Base-by-base conservation (phyloP, 805 yeast species). In the Lipomyces oligophaga region DNA sequence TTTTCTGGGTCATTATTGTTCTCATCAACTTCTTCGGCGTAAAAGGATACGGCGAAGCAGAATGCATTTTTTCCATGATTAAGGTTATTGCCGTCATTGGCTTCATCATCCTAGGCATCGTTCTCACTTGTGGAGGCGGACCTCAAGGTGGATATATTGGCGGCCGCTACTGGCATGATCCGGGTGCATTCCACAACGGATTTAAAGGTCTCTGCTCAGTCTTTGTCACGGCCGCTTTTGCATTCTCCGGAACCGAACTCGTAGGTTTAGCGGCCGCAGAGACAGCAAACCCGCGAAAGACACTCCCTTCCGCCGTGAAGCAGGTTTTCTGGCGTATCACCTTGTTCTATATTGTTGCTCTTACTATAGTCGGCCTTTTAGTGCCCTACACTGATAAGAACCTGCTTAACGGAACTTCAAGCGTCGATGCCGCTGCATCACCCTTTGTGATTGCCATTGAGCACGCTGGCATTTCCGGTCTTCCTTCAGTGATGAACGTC, bases 301-400 rank as follows among this genome's bases (percentile, higher is more conserved):
- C 83, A 1, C 73, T 83, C 45, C 93, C 90, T 30, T 73, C 74
- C 41, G 89, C 90, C 34, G 78, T 82, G 49, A 84, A 83, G 65
- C 89, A 85, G 67, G 86, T 83, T 3, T 83, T 85, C 67, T 84
- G 90, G 89, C 75, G 93, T 67, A 80, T 85, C 47, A 68, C 80
- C 13, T 64, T 83, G 56, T 84, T 85, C 62, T 85, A 85, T 68
- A 71, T 85, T 63, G 67, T 74, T 8, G 71, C 80, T 52, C 75
- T 67, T 62, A 79, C 67, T 46, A 70, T 74, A 56, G 76, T 72
- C 58, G 83, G 88, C 34, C 77, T 83, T 58, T 70, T 85, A 47
- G 90, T 85, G n/a, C 89, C 90, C 13, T 82, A 73, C 61, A 70
- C 69, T 48, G 75, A 78, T 49, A 54, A 59, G 2, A 64, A 77